Conservation (phyloP, 2,329 filamentous ascomycete species). For the Aurifilum marmelostoma region DNA sequence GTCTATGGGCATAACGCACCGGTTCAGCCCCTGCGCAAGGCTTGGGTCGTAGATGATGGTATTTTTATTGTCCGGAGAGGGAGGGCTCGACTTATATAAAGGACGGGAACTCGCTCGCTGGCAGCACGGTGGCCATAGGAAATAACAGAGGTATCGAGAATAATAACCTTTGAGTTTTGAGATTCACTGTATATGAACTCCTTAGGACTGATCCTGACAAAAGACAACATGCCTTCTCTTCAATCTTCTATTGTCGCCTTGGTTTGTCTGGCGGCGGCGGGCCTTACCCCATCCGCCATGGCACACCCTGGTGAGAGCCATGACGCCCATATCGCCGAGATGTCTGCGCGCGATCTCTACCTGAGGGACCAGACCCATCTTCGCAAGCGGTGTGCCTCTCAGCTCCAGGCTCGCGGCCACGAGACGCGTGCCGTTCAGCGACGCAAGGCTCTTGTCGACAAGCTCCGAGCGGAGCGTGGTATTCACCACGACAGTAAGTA, state of each 20-base stretch:
- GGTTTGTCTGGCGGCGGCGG: background rate
- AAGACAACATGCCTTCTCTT: constrained; percentile 2
- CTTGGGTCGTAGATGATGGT: background rate
- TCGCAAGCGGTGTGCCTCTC: constrained; percentile 14
- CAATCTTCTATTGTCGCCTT: constrained; percentile 3
- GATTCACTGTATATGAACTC: too few relatives aligned
- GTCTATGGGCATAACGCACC: background rate
- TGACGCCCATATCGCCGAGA: constrained; percentile 1
- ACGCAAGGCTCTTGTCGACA: constrained; percentile 11
- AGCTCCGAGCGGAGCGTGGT: constrained; percentile 15
- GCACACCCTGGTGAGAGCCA: constrained; percentile 16
- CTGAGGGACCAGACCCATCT: constrained; percentile 12
- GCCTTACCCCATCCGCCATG: background rate
- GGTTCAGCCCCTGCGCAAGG: background rate
- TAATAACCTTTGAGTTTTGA: too few relatives aligned
- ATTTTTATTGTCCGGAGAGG: background rate
- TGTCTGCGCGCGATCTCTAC: background rate
- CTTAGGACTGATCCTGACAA: too few relatives aligned
- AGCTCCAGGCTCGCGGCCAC: constrained; percentile 10
- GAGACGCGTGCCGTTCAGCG: constrained; percentile 11
- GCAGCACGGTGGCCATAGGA: background rate
- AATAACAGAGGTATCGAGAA: too few relatives aligned
- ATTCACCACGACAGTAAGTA: constrained; percentile 4
- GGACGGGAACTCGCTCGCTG: background rate
- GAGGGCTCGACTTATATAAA: background rate